Evolutionary conservation across 139 green algal species (phyloP), one percentile per base, ranked within the genome.

Genomic region (Chlamydomonas applanata): DNA sequence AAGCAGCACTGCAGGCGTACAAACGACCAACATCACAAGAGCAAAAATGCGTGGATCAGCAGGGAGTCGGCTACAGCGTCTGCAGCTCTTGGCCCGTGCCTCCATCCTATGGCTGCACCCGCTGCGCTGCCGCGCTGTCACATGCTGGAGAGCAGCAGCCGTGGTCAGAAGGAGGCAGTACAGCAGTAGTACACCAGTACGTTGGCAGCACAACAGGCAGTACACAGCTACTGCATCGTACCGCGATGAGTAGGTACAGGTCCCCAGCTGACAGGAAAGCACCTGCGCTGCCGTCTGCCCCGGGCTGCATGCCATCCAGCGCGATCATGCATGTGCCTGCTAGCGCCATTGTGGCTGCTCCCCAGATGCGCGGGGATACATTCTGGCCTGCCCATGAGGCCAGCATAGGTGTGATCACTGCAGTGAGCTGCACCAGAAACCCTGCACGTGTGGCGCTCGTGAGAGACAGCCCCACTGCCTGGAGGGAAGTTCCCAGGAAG

Each of bases 381-480:
- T 57, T 19, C 61, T 85, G 63, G 1, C 85, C 86, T 22, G 76
- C 82, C 46, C 86, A 52, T 29, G 76, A 71, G 2, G 84, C 75
- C 29, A 92, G 61, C 20, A 80, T 45, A 0, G 87, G 87, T 7
- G 74, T 82, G 16, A 90, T 64, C 34, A 89, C 71, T 5, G 76
- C 80, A 0, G 83, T 89, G 11, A 82, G 73, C 75, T 89, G 80
- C 2, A 83, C 78, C 40, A 92, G 69, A 53, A 92, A 92, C 5
- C 80, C 80, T 1, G 82, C 87, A 4, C 81, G 73, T 1, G 82
- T 89, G 32, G 84, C 84, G 22, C 57, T 80, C 4, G 78, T 84
- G 40, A 72, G 56, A 35, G 17, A n/a, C 11, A 66, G 53, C 17
- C 53, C 67, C 30, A 60, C 30, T 7, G 46, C 67, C 29, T 81